Conservation (phyloP, 176 grass and related monocot species). For the Dactylis glomerata region DNA sequence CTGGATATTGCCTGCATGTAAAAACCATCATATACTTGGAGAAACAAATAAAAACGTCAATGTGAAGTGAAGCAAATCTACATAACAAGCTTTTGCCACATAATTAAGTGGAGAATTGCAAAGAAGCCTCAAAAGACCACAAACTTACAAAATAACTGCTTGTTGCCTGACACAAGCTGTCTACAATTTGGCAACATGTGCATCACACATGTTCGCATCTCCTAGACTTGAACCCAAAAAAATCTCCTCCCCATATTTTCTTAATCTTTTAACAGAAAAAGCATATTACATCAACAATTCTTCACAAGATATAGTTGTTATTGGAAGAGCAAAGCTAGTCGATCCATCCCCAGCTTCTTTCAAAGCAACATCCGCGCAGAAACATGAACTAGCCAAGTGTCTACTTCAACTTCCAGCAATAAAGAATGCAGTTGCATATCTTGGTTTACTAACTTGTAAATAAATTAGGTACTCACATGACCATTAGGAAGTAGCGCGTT, state of each 20-base stretch:
- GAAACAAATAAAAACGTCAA: conserved; percentile 5
- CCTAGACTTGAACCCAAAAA: neutral
- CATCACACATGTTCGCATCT: neutral
- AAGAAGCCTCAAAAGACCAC: neutral
- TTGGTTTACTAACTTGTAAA: conserved; percentile 5
- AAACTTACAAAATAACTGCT: conserved; percentile 1
- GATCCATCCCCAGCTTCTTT: neutral
- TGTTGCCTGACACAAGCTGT: neutral
- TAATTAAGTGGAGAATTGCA: conserved; percentile 10
- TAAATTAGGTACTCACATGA: neutral
- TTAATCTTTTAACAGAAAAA: neutral
- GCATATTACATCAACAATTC: neutral
- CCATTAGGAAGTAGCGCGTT: neutral
- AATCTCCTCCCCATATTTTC: neutral
- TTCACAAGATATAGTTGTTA: neutral
- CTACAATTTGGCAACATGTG: conserved; percentile 7
- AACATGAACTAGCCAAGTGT: neutral
- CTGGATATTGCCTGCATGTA: conserved; percentile 59
- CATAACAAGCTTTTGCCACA: neutral
- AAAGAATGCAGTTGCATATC: neutral
- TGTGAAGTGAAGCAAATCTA: neutral
- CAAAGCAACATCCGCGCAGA: neutral
- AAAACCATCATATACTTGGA: conserved; percentile 28
- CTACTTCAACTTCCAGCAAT: neutral
- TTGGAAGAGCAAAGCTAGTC: neutral